A percentile compares a stretch with the other conserved stretches of the same genome.
Evolutionary conservation across 108 stramenopile genomes (phyloP).

Genomic region (Conticribra guillardii): DNA sequence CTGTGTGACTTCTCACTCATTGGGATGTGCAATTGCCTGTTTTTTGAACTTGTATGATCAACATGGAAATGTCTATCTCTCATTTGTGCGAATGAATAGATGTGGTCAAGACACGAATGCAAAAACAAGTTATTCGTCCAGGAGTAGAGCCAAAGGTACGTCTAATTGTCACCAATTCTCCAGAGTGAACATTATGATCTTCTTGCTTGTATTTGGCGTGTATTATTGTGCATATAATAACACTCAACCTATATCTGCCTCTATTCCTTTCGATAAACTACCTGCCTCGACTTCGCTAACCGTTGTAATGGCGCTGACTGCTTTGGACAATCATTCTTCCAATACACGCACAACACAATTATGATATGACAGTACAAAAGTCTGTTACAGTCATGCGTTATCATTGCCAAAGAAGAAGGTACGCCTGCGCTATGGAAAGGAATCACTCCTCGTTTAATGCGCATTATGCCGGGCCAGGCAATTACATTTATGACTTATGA

Average conservation of each 20-base stretch:
- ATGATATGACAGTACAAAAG: conserved; percentile 93
- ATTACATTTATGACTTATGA: conserved; percentile 98
- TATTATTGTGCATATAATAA: too few relatives aligned
- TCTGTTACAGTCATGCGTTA: conserved; percentile 71
- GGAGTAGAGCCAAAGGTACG: conserved; percentile 72
- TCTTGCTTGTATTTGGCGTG: too few relatives aligned
- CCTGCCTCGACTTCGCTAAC: too few relatives aligned
- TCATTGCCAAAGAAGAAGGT: conserved; percentile 95
- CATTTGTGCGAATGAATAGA: conserved; percentile 66
- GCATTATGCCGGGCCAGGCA: conserved; percentile 97
- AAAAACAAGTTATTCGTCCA: conserved; percentile 89
- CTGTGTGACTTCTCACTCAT: not conserved
- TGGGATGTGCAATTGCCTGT: not conserved
- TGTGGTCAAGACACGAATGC: conserved; percentile 96
- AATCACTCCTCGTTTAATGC: conserved; percentile 92
- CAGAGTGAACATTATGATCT: too few relatives aligned
- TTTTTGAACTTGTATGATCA: not conserved
- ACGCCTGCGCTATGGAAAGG: conserved; percentile 95
- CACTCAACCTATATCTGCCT: too few relatives aligned
- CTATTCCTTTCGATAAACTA: too few relatives aligned
- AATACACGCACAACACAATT: too few relatives aligned
- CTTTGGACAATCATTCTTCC: too few relatives aligned
- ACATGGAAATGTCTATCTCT: too few relatives aligned
- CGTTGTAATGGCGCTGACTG: too few relatives aligned
- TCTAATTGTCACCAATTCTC: too few relatives aligned